Conservation (phyloP, 768 basidiomycete genomes). For the Piloderma croceum region DNA sequence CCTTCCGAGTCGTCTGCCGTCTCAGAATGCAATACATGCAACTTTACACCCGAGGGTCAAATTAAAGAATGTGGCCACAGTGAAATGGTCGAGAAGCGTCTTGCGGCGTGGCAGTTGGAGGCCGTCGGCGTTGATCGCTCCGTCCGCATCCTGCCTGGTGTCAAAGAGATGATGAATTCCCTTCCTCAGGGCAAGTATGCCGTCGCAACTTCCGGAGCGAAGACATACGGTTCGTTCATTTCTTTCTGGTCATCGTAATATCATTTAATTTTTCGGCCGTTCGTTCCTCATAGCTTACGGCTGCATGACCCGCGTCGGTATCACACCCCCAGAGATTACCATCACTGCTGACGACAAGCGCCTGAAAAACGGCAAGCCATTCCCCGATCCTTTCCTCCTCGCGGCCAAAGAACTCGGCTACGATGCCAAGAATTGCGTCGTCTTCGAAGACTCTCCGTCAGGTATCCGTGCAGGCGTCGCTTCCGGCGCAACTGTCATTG, state of each 20-base stretch:
- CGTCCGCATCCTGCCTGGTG: conserved; percentile 70
- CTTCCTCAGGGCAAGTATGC: conserved; percentile 64
- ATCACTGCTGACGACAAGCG: conserved; percentile 76
- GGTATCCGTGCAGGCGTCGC: conserved; percentile 68
- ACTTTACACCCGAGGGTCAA: conserved; percentile 21
- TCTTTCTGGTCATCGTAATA: not conserved
- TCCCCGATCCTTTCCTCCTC: conserved; percentile 60
- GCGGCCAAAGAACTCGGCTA: conserved; percentile 55
- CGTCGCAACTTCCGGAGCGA: conserved; percentile 70
- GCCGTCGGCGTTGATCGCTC: conserved; percentile 52
- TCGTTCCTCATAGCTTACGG: conserved; percentile 41
- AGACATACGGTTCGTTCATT: conserved; percentile 50
- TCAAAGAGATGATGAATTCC: conserved; percentile 56
- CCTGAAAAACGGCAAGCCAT: conserved; percentile 59
- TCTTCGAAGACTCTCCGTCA: conserved; percentile 70
- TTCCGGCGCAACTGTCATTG: conserved; percentile 67
- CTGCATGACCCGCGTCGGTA: conserved; percentile 68
- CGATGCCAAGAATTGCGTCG: conserved; percentile 56
- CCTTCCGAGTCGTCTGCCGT: conserved; percentile 41
- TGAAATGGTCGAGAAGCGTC: conserved; percentile 24
- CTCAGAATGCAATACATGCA: conserved; percentile 21
- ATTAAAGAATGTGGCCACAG: conserved; percentile 32
- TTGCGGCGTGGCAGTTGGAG: conserved; percentile 52
- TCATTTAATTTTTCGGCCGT: not conserved
- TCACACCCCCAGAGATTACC: conserved; percentile 59